A percentile compares a stretch with the other conserved stretches of the same genome.
These are phyloP conservation scores for Malus asiatica DNA, from an alignment of 306 rosid species.

Conservation along the genomic window DNA sequence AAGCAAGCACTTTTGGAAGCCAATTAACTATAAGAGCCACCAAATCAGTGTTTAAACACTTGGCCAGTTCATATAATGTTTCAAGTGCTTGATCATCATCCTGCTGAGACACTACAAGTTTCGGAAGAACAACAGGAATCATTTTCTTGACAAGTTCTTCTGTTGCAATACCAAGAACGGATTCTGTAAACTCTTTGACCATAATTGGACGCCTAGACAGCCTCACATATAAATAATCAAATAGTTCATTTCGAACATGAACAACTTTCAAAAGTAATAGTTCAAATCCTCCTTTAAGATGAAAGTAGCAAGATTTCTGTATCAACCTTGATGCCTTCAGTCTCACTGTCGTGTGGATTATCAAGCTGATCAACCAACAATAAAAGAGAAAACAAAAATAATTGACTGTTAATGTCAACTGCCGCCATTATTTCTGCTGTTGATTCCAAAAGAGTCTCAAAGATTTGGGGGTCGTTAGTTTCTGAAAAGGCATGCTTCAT, in stretches of 20 bases:
- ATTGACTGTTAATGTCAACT: slow-evolving; percentile 52
- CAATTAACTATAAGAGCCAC: slow-evolving; percentile 52
- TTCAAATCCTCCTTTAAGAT: slow-evolving; percentile 66
- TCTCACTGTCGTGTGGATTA: slow-evolving; percentile 61
- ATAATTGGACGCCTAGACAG: slow-evolving; percentile 55
- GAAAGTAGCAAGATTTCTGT: slow-evolving; percentile 61
- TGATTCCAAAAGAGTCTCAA: slow-evolving; percentile 76
- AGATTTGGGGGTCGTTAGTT: slow-evolving; percentile 46
- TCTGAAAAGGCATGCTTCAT: slow-evolving; percentile 47
- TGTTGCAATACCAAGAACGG: slow-evolving; percentile 72
- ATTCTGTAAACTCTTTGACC: slow-evolving; percentile 87
- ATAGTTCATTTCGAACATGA: slow-evolving; percentile 65
- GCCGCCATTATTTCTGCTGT: slow-evolving; percentile 66
- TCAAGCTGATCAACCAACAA: slow-evolving; percentile 90
- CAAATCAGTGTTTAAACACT: slow-evolving; percentile 62
- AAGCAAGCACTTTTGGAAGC: slow-evolving; percentile 96
- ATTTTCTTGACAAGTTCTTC: slow-evolving; percentile 64
- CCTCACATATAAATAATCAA: slow-evolving; percentile 63
- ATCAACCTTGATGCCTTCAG: slow-evolving; percentile 75
- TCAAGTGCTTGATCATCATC: slow-evolving; percentile 57
- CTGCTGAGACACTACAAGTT: slow-evolving; percentile 81
- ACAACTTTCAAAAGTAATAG: slow-evolving; percentile 54
- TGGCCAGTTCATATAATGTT: slow-evolving; percentile 66
- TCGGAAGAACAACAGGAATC: slow-evolving; percentile 91
- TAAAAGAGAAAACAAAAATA: slow-evolving; percentile 55